A percentile compares a stretch with the other conserved stretches of the same genome.
phyloP scores from a whole-genome alignment of 306 rosid genomes.

The Senna siamea region DNA sequence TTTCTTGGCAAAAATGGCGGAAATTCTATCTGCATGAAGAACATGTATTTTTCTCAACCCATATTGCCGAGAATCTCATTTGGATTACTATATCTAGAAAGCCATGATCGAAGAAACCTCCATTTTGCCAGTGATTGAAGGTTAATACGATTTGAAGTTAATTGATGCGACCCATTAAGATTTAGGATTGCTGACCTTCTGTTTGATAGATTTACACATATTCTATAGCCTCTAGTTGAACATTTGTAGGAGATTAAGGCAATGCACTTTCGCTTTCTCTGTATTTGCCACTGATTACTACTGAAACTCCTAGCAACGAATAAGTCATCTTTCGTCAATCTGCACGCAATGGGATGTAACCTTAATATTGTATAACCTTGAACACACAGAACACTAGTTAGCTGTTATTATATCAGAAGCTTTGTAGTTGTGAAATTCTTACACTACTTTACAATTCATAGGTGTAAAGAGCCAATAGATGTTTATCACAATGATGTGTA shows the following conservation, averaged over 20 bases:
- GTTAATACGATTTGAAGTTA: neutral
- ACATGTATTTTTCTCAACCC: neutral
- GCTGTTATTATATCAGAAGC: no score
- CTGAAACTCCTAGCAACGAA: neutral
- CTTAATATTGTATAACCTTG: neutral
- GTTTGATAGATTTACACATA: slow-evolving; percentile 14
- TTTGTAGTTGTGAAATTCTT: no score
- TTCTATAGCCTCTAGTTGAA: slow-evolving; percentile 3
- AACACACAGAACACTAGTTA: neutral
- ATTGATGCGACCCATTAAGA: neutral
- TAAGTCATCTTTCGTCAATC: neutral
- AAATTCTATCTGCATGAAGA: neutral
- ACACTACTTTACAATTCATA: no score
- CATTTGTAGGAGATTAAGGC: neutral
- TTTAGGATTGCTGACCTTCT: neutral
- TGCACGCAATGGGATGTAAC: neutral
- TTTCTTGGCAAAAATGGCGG: slow-evolving; percentile 2
- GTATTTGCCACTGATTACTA: neutral
- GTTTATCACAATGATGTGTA: no score
- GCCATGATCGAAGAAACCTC: neutral
- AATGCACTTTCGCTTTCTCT: neutral
- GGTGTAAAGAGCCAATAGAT: no score
- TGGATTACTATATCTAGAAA: neutral
- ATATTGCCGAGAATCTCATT: neutral
- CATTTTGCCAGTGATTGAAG: neutral